Conservation (phyloP, 2,329 filamentous ascomycete genomes). For the Herpotrichia juniperi region DNA sequence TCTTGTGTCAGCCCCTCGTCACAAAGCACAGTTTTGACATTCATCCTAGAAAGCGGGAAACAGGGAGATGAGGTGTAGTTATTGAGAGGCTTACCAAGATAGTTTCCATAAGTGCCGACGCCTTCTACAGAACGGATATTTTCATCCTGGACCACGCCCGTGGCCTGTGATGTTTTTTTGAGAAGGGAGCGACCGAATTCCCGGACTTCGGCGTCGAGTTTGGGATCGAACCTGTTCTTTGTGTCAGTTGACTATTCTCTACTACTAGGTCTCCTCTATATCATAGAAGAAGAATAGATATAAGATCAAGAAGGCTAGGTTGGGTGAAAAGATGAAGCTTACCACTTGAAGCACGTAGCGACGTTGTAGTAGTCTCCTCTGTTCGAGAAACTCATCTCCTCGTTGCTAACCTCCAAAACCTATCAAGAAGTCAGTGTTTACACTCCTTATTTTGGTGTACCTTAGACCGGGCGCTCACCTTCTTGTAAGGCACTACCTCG, state of each 20-base stretch:
- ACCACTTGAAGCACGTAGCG: constrained; percentile 40
- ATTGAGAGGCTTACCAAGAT: constrained; percentile 21
- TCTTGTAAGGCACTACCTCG: constrained; percentile 34
- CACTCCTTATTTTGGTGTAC: too few relatives aligned
- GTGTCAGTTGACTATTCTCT: constrained; percentile 1
- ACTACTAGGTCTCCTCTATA: background rate
- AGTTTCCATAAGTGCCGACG: constrained; percentile 42
- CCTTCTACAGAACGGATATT: constrained; percentile 22
- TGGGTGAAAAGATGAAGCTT: background rate
- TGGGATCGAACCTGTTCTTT: constrained; percentile 28
- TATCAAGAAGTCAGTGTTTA: too few relatives aligned
- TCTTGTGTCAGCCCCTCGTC: background rate
- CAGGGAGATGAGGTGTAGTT: too few relatives aligned
- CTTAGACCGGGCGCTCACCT: constrained; percentile 12
- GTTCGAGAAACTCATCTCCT: constrained; percentile 33
- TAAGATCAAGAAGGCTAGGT: too few relatives aligned
- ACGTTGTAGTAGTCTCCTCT: constrained; percentile 43
- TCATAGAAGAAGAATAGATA: background rate
- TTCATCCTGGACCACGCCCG: constrained; percentile 19
- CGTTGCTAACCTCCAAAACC: constrained; percentile 25
- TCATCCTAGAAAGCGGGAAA: too few relatives aligned
- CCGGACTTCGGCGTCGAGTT: constrained; percentile 31
- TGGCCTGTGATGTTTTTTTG: constrained; percentile 29
- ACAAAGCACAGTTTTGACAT: background rate
- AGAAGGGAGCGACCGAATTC: constrained; percentile 30